Percentiles rank a stretch among this genome's conserved stretches.
These are phyloP conservation scores for Stagonosporopsis chrysanthemi DNA, from an alignment of 2,329 filamentous ascomycete species.

Conservation along the genomic window DNA sequence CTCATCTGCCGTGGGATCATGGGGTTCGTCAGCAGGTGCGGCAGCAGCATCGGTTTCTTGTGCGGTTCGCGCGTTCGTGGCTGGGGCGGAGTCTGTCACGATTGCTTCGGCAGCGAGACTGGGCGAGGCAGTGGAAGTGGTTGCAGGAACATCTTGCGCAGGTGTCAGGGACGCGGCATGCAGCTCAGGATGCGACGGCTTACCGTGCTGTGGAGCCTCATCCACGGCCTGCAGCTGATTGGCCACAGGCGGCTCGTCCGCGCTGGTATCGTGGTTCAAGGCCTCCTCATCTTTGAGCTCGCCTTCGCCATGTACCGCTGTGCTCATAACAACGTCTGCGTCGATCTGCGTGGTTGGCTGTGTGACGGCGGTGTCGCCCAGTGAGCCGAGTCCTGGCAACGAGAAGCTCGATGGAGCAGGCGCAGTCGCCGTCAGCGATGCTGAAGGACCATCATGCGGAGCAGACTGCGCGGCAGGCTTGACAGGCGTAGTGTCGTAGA, in stretches of 20 bases:
- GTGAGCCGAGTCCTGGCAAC: conserved; percentile 48
- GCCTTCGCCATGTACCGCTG: conserved; percentile 41
- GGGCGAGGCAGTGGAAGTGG: conserved; percentile 22
- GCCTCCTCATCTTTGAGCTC: conserved; percentile 44
- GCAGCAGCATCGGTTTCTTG: conserved; percentile 18
- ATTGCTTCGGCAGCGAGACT: conserved; percentile 27
- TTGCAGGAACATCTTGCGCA: conserved; percentile 32
- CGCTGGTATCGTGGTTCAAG: conserved; percentile 39
- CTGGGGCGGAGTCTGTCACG: conserved; percentile 26
- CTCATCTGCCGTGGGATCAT: conserved; percentile 30
- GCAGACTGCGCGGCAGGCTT: conserved; percentile 34
- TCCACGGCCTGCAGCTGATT: conserved; percentile 30
- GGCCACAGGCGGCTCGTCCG: conserved; percentile 28
- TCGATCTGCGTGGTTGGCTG: conserved; percentile 27
- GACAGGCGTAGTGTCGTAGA: conserved; percentile 47
- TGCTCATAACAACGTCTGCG: conserved; percentile 26
- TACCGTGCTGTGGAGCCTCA: conserved; percentile 39
- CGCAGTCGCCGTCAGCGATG: conserved; percentile 32
- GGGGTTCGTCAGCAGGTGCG: conserved; percentile 15
- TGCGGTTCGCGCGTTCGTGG: conserved; percentile 23
- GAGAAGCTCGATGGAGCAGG: conserved; percentile 36
- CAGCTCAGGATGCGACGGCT: conserved; percentile 34
- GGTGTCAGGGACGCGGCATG: conserved; percentile 30
- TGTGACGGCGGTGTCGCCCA: conserved; percentile 33
- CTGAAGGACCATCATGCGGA: conserved; percentile 25